Evolutionary conservation across 1,284 basidiomycete species (phyloP).

Genomic region (Ganoderma meredithae): DNA sequence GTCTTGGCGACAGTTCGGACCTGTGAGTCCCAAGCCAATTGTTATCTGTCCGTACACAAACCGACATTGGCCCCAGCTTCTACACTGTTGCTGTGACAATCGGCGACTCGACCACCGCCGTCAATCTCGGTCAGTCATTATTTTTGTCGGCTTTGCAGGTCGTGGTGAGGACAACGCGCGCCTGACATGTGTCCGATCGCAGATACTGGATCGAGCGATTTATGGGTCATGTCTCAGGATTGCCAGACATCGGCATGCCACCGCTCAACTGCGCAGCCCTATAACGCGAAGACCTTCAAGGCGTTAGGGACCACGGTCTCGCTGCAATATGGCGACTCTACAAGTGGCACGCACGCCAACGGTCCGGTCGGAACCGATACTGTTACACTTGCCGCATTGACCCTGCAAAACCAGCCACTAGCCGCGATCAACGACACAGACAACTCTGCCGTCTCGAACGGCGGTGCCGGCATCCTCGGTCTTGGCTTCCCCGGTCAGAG

Average conservation of each 20-base stretch:
- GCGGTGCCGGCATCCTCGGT: constrained; percentile 49
- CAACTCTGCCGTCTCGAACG: constrained; percentile 45
- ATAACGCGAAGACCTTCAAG: constrained; percentile 37
- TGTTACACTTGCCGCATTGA: constrained; percentile 46
- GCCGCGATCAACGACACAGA: constrained; percentile 46
- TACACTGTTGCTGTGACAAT: constrained; percentile 41
- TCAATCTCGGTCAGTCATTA: constrained; percentile 39
- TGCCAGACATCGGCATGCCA: constrained; percentile 37
- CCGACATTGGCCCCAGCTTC: constrained; percentile 27
- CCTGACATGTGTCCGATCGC: constrained; percentile 2
- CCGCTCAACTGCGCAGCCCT: constrained; percentile 34
- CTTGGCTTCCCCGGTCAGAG: constrained; percentile 48
- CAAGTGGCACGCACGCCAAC: constrained; percentile 45
- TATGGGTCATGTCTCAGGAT: constrained; percentile 41
- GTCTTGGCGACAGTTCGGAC: constrained; percentile 39
- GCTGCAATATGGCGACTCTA: constrained; percentile 47
- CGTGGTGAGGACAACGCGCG: not conserved
- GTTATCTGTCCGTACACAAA: not conserved
- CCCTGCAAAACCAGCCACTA: constrained; percentile 44
- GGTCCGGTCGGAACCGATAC: constrained; percentile 47
- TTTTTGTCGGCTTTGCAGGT: not conserved
- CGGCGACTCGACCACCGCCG: constrained; percentile 39
- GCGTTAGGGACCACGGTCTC: constrained; percentile 41
- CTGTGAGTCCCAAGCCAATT: constrained; percentile 33
- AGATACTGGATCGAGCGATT: constrained; percentile 45